These are phyloP conservation scores for Phytophthora constricta DNA, from an alignment of 352 stramenopile species.

Conservation along the genomic window DNA sequence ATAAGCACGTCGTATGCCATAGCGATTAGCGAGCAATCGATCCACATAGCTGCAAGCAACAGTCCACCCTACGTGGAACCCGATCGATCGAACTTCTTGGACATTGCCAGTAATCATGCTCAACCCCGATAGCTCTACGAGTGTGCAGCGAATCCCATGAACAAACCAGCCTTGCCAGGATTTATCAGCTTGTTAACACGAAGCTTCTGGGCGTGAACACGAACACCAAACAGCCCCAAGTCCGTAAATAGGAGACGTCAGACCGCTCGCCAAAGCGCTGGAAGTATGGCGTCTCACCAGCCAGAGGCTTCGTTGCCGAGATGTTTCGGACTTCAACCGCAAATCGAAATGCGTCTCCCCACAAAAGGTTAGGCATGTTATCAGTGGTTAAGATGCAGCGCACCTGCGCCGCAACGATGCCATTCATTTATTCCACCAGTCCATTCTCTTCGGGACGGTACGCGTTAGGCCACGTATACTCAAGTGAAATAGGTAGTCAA, in stretches of 20 bases:
- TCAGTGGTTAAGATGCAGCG: constrained; percentile 1
- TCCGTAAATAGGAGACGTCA: constrained; percentile 15
- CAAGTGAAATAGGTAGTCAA: constrained; percentile 1
- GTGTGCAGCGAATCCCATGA: constrained; percentile 9
- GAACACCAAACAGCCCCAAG: constrained; percentile 12
- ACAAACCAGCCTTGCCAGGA: constrained; percentile 8
- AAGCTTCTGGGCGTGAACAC: constrained; percentile 13
- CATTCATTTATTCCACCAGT: constrained; percentile 13
- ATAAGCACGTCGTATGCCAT: not conserved
- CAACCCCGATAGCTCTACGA: constrained; percentile 3
- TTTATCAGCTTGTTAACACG: constrained; percentile 5
- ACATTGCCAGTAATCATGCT: constrained; percentile 3
- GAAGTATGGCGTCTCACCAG: constrained; percentile 10
- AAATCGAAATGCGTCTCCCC: constrained; percentile 5
- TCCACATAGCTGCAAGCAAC: constrained; percentile 12
- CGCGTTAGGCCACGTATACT: constrained; percentile 1
- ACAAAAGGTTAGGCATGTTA: constrained; percentile 11
- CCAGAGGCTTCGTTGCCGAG: not conserved
- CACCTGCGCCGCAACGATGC: not conserved
- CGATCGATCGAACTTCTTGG: constrained; percentile 3
- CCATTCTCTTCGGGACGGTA: constrained; percentile 22
- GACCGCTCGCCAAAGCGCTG: constrained; percentile 6
- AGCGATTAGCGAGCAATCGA: constrained; percentile 1
- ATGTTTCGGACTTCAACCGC: constrained; percentile 12
- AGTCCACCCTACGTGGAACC: constrained; percentile 9